Percentiles rank a stretch among this genome's conserved stretches.
Conservation (phyloP, 176 grass and related monocot species). For the Zoysia japonica region DNA sequence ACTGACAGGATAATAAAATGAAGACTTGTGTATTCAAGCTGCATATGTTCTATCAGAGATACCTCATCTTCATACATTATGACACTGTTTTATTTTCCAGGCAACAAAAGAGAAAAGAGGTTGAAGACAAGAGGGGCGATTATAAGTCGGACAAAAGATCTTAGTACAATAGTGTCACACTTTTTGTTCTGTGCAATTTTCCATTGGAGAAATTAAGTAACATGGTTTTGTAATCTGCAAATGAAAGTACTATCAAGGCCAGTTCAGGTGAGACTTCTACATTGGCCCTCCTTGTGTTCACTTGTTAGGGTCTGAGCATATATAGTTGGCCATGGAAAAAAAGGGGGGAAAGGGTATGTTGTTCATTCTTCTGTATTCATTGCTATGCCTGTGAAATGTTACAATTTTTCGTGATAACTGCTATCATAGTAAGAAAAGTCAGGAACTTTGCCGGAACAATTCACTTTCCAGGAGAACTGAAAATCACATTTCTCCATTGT, state of each 20-base stretch:
- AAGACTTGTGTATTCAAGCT: not conserved
- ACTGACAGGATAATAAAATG: not conserved
- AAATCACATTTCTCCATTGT: not conserved
- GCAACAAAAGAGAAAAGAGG: conserved; percentile 80
- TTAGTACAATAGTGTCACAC: not conserved
- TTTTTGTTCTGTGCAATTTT: not conserved
- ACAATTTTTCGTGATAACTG: no score
- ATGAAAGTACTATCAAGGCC: not conserved
- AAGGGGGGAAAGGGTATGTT: not conserved
- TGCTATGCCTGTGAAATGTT: no score
- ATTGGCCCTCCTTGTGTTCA: not conserved
- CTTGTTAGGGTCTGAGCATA: not conserved
- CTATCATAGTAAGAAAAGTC: no score
- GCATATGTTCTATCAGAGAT: not conserved
- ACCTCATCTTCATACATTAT: not conserved
- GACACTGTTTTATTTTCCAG: conserved; percentile 51
- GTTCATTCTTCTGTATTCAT: no score
- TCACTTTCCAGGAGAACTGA: not conserved
- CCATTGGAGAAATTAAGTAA: not conserved
- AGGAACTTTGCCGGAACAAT: no score
- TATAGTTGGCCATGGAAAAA: not conserved
- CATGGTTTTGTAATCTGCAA: conserved; percentile 32
- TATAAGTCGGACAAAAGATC: conserved; percentile 71
- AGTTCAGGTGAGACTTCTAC: not conserved
- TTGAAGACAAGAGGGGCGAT: conserved; percentile 70